Percentiles rank a stretch among this genome's conserved stretches.
phyloP scores from a whole-genome alignment of 306 rosid genomes.

The Elaeagnus macrophylla region DNA sequence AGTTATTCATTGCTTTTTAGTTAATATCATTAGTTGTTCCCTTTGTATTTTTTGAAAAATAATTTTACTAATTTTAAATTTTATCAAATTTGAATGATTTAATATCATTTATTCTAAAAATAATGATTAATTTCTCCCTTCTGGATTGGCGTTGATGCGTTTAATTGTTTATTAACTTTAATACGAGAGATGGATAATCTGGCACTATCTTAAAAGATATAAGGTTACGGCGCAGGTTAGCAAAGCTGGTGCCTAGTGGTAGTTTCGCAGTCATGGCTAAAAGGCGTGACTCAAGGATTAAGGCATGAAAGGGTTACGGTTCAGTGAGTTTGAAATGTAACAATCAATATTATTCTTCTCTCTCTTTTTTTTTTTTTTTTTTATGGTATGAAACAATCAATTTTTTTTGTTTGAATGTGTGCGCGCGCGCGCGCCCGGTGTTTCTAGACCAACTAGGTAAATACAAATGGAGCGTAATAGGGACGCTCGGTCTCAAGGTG shows the following conservation, averaged over 20 bases:
- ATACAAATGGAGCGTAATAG: constrained; percentile 1
- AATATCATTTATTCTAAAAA: neutral
- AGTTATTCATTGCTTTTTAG: too few relatives aligned
- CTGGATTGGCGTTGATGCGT: neutral
- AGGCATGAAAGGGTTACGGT: neutral
- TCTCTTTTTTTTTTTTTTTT: too few relatives aligned
- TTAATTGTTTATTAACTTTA: too few relatives aligned
- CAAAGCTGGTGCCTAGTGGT: neutral
- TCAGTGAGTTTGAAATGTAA: neutral
- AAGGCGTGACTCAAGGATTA: neutral
- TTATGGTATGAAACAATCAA: too few relatives aligned
- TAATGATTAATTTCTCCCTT: neutral
- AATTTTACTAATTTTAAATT: too few relatives aligned
- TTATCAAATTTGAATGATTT: too few relatives aligned
- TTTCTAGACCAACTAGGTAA: constrained; percentile 17
- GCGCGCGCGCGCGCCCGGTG: too few relatives aligned
- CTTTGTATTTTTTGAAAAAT: too few relatives aligned
- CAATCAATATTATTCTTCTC: neutral
- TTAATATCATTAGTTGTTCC: too few relatives aligned
- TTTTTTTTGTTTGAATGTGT: too few relatives aligned
- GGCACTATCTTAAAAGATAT: constrained; percentile 4
- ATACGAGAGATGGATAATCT: neutral
- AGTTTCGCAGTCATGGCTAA: constrained; percentile 10
- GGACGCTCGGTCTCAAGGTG: constrained; percentile 14
- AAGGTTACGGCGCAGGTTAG: neutral